Conservation (phyloP, 192 early-diverging fungal species). For the Rhizophagus sp. region DNA sequence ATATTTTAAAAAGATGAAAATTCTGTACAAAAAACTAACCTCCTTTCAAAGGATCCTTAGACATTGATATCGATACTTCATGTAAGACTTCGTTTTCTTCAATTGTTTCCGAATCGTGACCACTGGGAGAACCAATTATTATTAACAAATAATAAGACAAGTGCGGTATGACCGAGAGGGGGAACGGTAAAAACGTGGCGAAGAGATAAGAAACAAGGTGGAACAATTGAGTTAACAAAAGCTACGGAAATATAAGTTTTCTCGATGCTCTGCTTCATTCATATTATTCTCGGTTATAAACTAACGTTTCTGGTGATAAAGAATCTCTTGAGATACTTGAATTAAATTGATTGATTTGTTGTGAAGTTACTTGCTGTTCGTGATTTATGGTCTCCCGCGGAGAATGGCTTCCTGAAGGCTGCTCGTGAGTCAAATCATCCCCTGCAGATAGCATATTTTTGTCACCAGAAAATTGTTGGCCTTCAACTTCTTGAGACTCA, state of each 20-base stretch:
- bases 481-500: not conserved
- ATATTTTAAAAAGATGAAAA: no score
- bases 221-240: not conserved
- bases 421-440: not conserved
- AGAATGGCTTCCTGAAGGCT: not conserved
- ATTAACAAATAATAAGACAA: not conserved
- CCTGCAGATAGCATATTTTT: not conserved
- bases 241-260: not conserved
- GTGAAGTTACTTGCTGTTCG: not conserved
- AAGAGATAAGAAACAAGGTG: not conserved
- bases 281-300: not conserved
- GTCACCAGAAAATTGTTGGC: not conserved
- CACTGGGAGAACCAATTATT: not conserved
- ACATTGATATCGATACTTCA: not conserved
- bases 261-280: not conserved
- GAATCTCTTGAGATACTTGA: not conserved
- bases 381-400: not conserved
- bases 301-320: conserved; percentile 1
- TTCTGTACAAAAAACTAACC: not conserved
- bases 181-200: not conserved
- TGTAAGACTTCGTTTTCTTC: not conserved
- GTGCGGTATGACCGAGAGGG: not conserved
- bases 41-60: not conserved
- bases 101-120: not conserved
- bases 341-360: not conserved